phyloP scores from a whole-genome alignment of 2,329 filamentous ascomycete genomes.

The Colletotrichum somersetense region DNA sequence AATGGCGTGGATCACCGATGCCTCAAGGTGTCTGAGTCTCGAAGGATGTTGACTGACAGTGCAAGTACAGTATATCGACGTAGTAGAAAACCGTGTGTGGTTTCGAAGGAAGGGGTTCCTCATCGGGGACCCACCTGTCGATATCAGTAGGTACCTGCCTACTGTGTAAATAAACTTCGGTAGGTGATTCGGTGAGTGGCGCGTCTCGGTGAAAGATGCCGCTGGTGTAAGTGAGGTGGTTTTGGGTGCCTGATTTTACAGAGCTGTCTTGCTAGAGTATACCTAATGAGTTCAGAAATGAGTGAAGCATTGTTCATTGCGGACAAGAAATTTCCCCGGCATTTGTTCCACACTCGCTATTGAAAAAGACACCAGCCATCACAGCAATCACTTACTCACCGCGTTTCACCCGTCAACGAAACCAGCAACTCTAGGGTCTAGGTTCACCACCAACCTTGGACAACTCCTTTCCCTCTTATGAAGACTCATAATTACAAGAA shows the following conservation, averaged over 20 bases:
- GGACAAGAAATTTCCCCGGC: too few species aligned
- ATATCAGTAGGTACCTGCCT: slow-evolving; percentile 4
- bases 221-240: slow-evolving; percentile 1
- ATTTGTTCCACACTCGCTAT: too few species aligned
- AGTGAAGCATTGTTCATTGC: not conserved
- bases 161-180: not conserved
- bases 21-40: slow-evolving; percentile 21
- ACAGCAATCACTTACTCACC: not conserved
- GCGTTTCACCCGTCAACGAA: not conserved
- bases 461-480: not conserved
- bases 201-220: not conserved
- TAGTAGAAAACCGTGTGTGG: not conserved
- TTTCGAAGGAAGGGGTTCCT: not conserved
- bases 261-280: not conserved
- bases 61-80: not conserved
- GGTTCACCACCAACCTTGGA: not conserved
- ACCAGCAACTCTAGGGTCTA: not conserved
- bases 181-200: not conserved
- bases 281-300: not conserved
- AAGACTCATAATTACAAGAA: not conserved
- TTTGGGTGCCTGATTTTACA: not conserved
- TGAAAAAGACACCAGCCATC: not conserved
- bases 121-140: slow-evolving; percentile 16
- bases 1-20: not conserved
- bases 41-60: not conserved